Conservation (phyloP, 805 yeast genomes). For the Blastobotrys robertii region DNA sequence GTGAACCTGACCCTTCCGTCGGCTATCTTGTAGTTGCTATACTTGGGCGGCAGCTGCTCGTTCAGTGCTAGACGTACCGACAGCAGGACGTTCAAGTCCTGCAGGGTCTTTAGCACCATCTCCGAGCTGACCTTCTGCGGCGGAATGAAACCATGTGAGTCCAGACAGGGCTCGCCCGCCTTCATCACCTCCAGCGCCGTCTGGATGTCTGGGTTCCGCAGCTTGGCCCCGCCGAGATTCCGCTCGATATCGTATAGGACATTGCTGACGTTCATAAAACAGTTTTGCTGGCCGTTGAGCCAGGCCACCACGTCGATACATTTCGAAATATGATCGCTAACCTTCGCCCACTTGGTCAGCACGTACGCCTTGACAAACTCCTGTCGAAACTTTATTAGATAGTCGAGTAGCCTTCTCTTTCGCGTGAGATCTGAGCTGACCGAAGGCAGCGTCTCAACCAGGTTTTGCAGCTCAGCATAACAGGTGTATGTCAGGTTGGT, state of each 20-base stretch:
- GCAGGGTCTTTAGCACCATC: slow-evolving; percentile 50
- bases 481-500: slow-evolving; percentile 51
- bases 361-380: slow-evolving; percentile 81
- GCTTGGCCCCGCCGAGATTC: slow-evolving; percentile 74
- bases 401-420: slow-evolving; percentile 58
- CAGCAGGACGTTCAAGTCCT: slow-evolving; percentile 60
- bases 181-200: slow-evolving; percentile 82
- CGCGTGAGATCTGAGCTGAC: slow-evolving; percentile 48
- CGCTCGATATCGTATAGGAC: slow-evolving; percentile 60
- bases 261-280: slow-evolving; percentile 52
- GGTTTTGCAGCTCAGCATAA: slow-evolving; percentile 50
- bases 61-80: slow-evolving; percentile 65
- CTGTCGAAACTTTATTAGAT: slow-evolving; percentile 65
- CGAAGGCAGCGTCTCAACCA: slow-evolving; percentile 50
- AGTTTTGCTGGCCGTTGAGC: slow-evolving; percentile 70
- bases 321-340: slow-evolving; percentile 57
- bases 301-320: slow-evolving; percentile 83
- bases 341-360: slow-evolving; percentile 78
- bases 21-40: slow-evolving; percentile 51
- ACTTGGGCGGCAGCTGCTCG: slow-evolving; percentile 49
- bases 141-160: slow-evolving; percentile 50
- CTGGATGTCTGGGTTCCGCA: slow-evolving; percentile 82
- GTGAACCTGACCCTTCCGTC: slow-evolving; percentile 70
- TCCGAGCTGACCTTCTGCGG: slow-evolving; percentile 41
- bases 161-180: slow-evolving; percentile 65